Evolutionary conservation across 108 stramenopile species (phyloP).

Genomic region (Conticribra guillardii): DNA sequence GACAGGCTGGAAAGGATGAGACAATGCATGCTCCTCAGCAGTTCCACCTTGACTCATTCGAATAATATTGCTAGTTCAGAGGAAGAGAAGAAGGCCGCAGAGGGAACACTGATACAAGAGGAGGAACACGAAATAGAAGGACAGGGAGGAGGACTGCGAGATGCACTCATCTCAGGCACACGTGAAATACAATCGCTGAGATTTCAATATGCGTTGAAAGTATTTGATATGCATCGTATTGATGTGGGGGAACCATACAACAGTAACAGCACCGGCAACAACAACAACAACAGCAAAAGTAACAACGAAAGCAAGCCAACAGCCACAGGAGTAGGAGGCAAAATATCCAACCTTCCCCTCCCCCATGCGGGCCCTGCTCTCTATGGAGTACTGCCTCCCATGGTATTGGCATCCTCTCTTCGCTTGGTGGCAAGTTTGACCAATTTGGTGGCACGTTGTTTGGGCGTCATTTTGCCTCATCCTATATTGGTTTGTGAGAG

Average conservation of each 20-base stretch:
- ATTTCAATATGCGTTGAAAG: constrained; percentile 71
- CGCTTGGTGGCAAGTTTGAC: constrained; percentile 78
- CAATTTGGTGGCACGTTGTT: constrained; percentile 67
- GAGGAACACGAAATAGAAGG: too few relatives aligned
- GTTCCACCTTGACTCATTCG: neutral
- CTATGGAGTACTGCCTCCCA: constrained; percentile 75
- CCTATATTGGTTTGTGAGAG: constrained; percentile 57
- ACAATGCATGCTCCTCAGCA: constrained; percentile 11
- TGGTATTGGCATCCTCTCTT: constrained; percentile 70
- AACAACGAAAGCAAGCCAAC: constrained; percentile 14
- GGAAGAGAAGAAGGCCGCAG: constrained; percentile 11
- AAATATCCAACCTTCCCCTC: constrained; percentile 77
- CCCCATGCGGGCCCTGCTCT: constrained; percentile 85
- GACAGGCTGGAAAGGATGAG: constrained; percentile 31
- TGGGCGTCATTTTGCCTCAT: constrained; percentile 81
- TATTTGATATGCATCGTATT: constrained; percentile 76
- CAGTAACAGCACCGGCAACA: neutral
- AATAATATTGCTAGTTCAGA: neutral
- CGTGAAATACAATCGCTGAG: constrained; percentile 56
- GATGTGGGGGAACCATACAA: constrained; percentile 60
- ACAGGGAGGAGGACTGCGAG: constrained; percentile 30
- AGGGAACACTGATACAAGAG: neutral
- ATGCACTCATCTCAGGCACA: constrained; percentile 39
- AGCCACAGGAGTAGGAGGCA: constrained; percentile 80
- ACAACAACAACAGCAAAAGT: neutral